Conservation (phyloP, 2,329 filamentous ascomycete species). For the Xylariaceae sp. region DNA sequence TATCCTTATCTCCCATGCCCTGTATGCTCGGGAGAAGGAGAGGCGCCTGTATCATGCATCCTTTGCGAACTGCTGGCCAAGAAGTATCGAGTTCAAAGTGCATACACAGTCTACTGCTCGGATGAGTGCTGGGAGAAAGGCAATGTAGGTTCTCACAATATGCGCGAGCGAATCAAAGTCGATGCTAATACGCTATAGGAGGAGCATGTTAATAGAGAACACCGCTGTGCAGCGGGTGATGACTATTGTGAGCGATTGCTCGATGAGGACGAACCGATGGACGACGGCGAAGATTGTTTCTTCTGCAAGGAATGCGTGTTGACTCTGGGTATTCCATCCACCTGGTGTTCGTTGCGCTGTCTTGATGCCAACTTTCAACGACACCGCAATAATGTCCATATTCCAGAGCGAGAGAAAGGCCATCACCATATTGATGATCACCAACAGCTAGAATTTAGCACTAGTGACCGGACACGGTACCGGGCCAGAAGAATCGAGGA, state of each 20-base stretch:
- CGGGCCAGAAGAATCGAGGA: slow-evolving; percentile 24
- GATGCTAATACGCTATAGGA: slow-evolving; percentile 30
- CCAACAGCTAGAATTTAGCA: slow-evolving; percentile 15
- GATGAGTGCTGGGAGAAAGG: slow-evolving; percentile 36
- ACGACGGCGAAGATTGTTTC: slow-evolving; percentile 26
- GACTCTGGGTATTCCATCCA: slow-evolving; percentile 29
- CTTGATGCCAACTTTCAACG: slow-evolving; percentile 36
- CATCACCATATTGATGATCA: slow-evolving; percentile 20
- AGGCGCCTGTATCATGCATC: slow-evolving; percentile 36
- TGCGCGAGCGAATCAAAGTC: neutral
- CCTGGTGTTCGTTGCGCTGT: slow-evolving; percentile 41
- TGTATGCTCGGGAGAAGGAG: slow-evolving; percentile 32
- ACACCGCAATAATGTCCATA: slow-evolving; percentile 34
- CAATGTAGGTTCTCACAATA: slow-evolving; percentile 32
- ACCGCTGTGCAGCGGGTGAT: no score
- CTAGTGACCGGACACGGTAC: slow-evolving; percentile 20
- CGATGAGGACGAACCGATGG: slow-evolving; percentile 38
- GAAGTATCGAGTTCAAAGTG: slow-evolving; percentile 31
- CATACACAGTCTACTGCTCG: slow-evolving; percentile 41
- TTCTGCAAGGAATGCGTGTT: slow-evolving; percentile 39
- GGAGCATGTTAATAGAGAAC: slow-evolving; percentile 28
- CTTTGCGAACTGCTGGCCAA: slow-evolving; percentile 39
- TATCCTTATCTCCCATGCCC: slow-evolving; percentile 36
- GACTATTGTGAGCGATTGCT: slow-evolving; percentile 15
- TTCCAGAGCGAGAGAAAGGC: slow-evolving; percentile 25